Evolutionary conservation across 495 filamentous ascomycete species (phyloP), one percentile per base, ranked within the genome.

Genomic region (Lasiosphaeris hirsuta): DNA sequence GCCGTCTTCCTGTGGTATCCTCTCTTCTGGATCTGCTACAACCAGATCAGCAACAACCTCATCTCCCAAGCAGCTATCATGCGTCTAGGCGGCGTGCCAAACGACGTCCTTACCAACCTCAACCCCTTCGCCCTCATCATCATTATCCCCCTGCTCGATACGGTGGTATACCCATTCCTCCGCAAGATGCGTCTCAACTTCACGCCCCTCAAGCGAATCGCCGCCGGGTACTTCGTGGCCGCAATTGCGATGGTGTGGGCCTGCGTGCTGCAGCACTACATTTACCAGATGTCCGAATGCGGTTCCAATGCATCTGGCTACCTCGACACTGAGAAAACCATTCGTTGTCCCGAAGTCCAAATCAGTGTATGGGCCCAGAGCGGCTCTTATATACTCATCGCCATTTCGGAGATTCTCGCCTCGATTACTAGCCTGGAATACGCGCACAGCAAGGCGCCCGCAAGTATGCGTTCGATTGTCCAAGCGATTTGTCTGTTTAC

Each of bases 51-150:
- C 64, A 87, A 85, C 78, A 92, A 90, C 72, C 72, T 92, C n/a
- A 84, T 81, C 37, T 88, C 85, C 9, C 88, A 90, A 69, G 89
- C 89, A 3, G 83, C 83, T 7, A 84, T 82, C 7, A 88, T 93
- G 86, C 61, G 74, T 7, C 78, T 90, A 10, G 79, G 81, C 46
- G 86, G 86, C 10, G 80, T 90, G 0, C 90, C 90, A 50, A 90
- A 92, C 72, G 90, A 94, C 64, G 78, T 92, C 23, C 75, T 92
- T 62, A 81, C 81, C 61, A 94, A 92, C 67, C 79, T 94, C 33
- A 85, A 92, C 67, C 88, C 90, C 10, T 74, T 93, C 56, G 77
- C 87, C 1, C 72, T 92, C 38, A 81, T 93, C 67, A 88, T 94
- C 69, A 80, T 92, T 58, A 90, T 93, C 53, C 90, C 90, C 8